phyloP scores from a whole-genome alignment of 2,329 filamentous ascomycete genomes.

The Ophioceras dolichostomum region DNA sequence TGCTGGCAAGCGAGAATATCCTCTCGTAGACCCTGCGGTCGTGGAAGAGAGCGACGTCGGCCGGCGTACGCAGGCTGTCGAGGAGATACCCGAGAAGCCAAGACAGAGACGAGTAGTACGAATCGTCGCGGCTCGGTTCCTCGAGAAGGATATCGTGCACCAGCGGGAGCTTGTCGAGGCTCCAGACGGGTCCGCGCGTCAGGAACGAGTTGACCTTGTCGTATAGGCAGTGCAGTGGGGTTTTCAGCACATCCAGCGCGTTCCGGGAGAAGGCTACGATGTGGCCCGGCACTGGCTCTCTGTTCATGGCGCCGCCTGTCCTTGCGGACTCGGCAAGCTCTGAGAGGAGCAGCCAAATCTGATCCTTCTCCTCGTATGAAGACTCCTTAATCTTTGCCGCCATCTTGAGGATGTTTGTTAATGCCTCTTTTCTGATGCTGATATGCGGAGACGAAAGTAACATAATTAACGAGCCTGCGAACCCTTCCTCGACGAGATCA shows the following conservation, averaged over 20 bases:
- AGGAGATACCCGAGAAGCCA: slow-evolving; percentile 66
- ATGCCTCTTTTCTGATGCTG: slow-evolving; percentile 68
- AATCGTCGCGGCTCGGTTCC: slow-evolving; percentile 60
- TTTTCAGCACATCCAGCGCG: slow-evolving; percentile 56
- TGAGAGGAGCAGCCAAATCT: slow-evolving; percentile 67
- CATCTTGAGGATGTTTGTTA: slow-evolving; percentile 56
- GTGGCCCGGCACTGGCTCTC: slow-evolving; percentile 54
- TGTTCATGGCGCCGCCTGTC: slow-evolving; percentile 29
- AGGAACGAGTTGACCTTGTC: slow-evolving; percentile 78
- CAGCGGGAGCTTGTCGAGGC: slow-evolving; percentile 60
- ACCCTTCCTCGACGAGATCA: slow-evolving; percentile 67
- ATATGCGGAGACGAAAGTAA: slow-evolving; percentile 64
- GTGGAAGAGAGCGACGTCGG: slow-evolving; percentile 49
- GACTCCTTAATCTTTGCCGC: slow-evolving; percentile 53
- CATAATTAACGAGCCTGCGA: slow-evolving; percentile 56
- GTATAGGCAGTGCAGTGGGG: slow-evolving; percentile 74
- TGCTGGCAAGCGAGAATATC: slow-evolving; percentile 55
- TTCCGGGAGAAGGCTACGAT: slow-evolving; percentile 65
- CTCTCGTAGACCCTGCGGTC: slow-evolving; percentile 61
- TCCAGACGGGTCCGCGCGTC: slow-evolving; percentile 66
- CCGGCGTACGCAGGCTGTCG: slow-evolving; percentile 46
- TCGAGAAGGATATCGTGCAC: slow-evolving; percentile 49
- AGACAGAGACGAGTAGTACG: slow-evolving; percentile 57
- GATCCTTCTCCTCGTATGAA: slow-evolving; percentile 61
- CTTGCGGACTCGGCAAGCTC: slow-evolving; percentile 68